phyloP scores from a whole-genome alignment of 768 basidiomycete genomes.

The Kwoniella newhampshirensis region DNA sequence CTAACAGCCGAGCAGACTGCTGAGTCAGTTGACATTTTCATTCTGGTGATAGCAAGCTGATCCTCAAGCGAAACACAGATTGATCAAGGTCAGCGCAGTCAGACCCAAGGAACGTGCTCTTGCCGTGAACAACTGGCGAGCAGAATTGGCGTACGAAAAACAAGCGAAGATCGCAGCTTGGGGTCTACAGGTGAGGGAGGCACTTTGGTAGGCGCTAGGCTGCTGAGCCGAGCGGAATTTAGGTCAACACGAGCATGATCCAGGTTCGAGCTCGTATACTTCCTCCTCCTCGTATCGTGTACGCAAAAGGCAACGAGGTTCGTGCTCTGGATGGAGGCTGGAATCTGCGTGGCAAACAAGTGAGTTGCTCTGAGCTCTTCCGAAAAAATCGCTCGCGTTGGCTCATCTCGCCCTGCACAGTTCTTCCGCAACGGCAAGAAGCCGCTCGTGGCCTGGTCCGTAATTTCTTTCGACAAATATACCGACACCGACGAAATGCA shows the following conservation, averaged over 20 bases:
- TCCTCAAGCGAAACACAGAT: constrained; percentile 21
- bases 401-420: too few relatives aligned
- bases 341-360: constrained; percentile 46
- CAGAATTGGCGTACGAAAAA: constrained; percentile 39
- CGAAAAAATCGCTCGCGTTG: not conserved
- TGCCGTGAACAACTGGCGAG: constrained; percentile 42
- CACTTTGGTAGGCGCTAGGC: not conserved
- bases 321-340: constrained; percentile 40
- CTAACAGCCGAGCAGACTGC: constrained; percentile 46
- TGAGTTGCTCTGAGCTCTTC: constrained; percentile 10
- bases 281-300: constrained; percentile 38
- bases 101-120: constrained; percentile 19
- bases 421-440: constrained; percentile 35
- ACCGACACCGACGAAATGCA: constrained; percentile 35
- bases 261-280: constrained; percentile 47
- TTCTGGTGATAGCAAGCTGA: not conserved
- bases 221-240: not conserved
- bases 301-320: constrained; percentile 24
- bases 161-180: constrained; percentile 45
- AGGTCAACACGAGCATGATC: constrained; percentile 42
- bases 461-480: constrained; percentile 46
- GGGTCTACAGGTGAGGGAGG: constrained; percentile 42
- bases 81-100: constrained; percentile 49
- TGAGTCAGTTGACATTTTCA: constrained; percentile 24
- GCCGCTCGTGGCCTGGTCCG: constrained; percentile 47